Conservation (phyloP, 2,329 filamentous ascomycete species). For the Arachnomyces sp. region DNA sequence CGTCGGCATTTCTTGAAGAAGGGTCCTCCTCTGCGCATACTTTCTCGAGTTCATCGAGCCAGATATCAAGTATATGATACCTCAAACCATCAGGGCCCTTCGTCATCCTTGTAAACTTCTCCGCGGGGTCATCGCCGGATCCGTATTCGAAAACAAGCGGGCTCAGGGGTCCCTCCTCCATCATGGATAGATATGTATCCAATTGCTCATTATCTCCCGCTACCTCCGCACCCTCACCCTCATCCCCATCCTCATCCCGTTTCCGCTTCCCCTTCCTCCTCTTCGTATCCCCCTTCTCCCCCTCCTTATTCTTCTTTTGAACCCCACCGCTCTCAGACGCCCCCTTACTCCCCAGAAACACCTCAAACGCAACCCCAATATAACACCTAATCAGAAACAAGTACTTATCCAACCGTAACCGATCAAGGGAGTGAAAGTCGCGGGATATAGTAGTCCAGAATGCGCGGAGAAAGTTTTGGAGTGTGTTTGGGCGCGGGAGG, state of each 20-base stretch:
- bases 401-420: conserved; percentile 84
- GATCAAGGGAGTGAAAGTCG: conserved; percentile 64
- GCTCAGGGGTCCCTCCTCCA: conserved; percentile 33
- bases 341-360: conserved; percentile 24
- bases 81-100: conserved; percentile 74
- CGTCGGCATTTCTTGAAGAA: conserved; percentile 24
- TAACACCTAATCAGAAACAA: conserved; percentile 73
- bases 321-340: conserved; percentile 14
- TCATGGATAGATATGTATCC: conserved; percentile 30
- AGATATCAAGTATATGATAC: conserved; percentile 83
- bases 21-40: conserved; percentile 46
- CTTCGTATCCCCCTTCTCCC: conserved; percentile 12
- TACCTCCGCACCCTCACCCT: conserved; percentile 16
- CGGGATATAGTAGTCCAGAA: conserved; percentile 64
- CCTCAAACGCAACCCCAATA: conserved; percentile 58
- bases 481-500: conserved; percentile 41
- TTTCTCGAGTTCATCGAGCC: conserved; percentile 79
- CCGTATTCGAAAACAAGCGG: conserved; percentile 31
- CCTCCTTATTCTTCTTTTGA: conserved; percentile 21
- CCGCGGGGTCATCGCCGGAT: background rate
- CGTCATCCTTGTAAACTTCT: conserved; percentile 21
- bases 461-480: conserved; percentile 46
- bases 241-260: conserved; percentile 6
- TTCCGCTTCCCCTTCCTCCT: conserved; percentile 7
- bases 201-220: conserved; percentile 20